Base-by-base conservation (phyloP, 129 eudicot genomes). In the Flaveria linearis region DNA sequence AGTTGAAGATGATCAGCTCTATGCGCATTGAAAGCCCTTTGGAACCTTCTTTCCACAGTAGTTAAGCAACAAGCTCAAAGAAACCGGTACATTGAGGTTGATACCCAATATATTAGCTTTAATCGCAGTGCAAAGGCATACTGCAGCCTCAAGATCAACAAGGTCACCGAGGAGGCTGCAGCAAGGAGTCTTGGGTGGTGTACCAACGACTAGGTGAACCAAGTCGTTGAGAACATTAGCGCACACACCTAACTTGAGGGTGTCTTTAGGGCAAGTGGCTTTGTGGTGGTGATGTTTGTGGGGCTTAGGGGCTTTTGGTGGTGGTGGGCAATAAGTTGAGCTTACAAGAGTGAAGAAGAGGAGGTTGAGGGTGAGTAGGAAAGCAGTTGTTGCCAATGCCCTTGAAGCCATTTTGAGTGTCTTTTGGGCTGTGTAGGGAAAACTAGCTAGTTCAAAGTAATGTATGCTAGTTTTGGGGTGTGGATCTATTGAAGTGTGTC, bases 101-200 rank as follows among this genome's bases (percentile, higher is more conserved):
- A 85, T 88, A 1, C 97, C 97, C 78, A 88, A 76, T 1, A 88
- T 62, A 63, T 86, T 85, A 51, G 94, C 97, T 76, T 88, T 88
- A n/a, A 91, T 81, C 42, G 97, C 97, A 0, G 94, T 91, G 87
- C 97, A 91, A 72, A 91, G 94, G 80, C 97, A 91, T 4, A 88
- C 84, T 4, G 97, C 97, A 9, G 97, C 97, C 78, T 88, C 97
- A n/a, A 91, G 84, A 72, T 91, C 97, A 18, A 72, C 88, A 65
- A 91, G 83, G 11, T 88, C 97, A 0, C 73, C 76, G 30, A 91
- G 74, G 67, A 91, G 92, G 43, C 82, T 75, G 86, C 95, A 91
- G 69, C 95, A 91, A 22, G 92, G 92, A n/a, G 85, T 76, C 47
- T 77, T 84, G 36, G 95, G 84, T 25, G 95, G 97, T 28, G 82